Base-by-base conservation (phyloP, 2,329 filamentous ascomycete genomes). In the Calonectria naviculata region DNA sequence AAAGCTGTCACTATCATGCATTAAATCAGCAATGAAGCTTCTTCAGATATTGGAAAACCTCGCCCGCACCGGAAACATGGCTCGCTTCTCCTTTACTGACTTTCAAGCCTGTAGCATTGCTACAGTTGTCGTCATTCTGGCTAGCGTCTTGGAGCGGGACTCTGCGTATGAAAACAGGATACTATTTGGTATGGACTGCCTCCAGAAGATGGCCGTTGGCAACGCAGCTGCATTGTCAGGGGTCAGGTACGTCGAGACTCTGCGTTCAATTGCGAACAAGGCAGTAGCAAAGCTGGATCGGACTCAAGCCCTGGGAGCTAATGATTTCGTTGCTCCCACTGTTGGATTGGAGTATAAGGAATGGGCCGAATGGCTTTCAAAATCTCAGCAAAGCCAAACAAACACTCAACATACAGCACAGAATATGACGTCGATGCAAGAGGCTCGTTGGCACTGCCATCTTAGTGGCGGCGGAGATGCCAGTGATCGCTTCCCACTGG, bases 21-120 rank as follows among this genome's bases (percentile, higher is more conserved):
- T 74, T 54, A 80, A 79, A 41, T 80, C 81, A 4, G 80, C 78
- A 4, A 78, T 73, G 28, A 82, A 82, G 56, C 73, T 80, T 21
- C 75, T 83, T 1, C 71, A 71, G 13, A 69, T 83, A 0, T 82
- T 83, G 28, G 80, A 82, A 44, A 77, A 68, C 4, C 52, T 83
- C 12, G 74, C 68, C 5, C 61, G 62, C 3, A 80, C 75, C 2
- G 74, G 77, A 4, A 82, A 81, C 12, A 79, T 80, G 21, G 79
- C 80, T 5, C 77, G 79, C 0, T 83, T 84, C 52, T 83, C 82
- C 0, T 84, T 84, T 58, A 83, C 82, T 4, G 82, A 84, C 71
- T 83, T 84, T 28, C 82, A 84, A 60, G 82, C 80, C 19, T 83
- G 82, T 66, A 83, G 82, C 41, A 82, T 80, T 19, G 81, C 82